Conservation (phyloP, 768 basidiomycete genomes). For the Albatrellus ellisii region DNA sequence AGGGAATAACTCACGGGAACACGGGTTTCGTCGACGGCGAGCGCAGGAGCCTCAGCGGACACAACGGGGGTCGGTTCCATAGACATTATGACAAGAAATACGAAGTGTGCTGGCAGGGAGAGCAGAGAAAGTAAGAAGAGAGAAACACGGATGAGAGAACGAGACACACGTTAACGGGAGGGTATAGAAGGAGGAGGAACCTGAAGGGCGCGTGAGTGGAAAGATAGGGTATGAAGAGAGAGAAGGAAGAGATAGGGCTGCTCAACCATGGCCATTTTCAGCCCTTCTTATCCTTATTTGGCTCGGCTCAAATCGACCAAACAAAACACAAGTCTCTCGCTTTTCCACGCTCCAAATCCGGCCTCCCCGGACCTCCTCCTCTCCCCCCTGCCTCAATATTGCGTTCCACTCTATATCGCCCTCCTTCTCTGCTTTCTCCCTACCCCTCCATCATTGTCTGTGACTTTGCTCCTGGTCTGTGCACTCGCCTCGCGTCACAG, state of each 20-base stretch:
- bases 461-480: too few species aligned
- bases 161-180: constrained; percentile 42
- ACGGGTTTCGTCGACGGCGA: constrained; percentile 24
- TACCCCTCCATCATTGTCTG: neutral
- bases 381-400: neutral
- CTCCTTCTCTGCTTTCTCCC: neutral
- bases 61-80: constrained; percentile 26
- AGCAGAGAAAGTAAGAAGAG: constrained; percentile 2
- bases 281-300: constrained; percentile 25
- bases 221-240: constrained; percentile 17
- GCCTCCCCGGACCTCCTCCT: neutral
- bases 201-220: constrained; percentile 15
- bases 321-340: constrained; percentile 23
- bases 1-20: constrained; percentile 20
- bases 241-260: constrained; percentile 19
- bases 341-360: constrained; percentile 9
- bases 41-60: constrained; percentile 27
- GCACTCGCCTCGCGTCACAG: too few species aligned
- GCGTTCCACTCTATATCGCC: neutral
- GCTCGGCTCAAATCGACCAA: constrained; percentile 19
- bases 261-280: constrained; percentile 12
- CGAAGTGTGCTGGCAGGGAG: constrained; percentile 1
- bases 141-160: constrained; percentile 15
- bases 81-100: constrained; percentile 57
- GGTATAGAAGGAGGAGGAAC: constrained; percentile 34